Percentiles rank a stretch among this genome's conserved stretches.
phyloP scores from a whole-genome alignment of 2,329 filamentous ascomycete genomes.

The Sporothrix humicola region DNA sequence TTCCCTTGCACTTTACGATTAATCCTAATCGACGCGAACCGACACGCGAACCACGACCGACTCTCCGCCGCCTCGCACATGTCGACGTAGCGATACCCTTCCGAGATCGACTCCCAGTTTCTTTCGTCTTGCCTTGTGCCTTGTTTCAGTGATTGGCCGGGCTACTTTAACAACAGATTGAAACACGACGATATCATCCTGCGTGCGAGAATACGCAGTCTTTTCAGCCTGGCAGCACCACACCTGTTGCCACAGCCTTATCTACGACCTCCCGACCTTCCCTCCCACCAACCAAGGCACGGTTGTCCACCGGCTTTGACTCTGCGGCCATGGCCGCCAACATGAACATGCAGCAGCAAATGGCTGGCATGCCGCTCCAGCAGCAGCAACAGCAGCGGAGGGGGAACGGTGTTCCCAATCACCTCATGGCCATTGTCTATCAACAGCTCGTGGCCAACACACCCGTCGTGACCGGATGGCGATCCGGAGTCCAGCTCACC shows the following conservation, averaged over 20 bases:
- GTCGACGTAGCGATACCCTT: neutral
- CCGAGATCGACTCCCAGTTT: neutral
- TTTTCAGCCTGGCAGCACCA: neutral
- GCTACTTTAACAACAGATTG: too few species aligned
- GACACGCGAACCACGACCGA: neutral
- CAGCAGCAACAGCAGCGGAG: conserved; percentile 48
- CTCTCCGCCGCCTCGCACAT: conserved; percentile 17
- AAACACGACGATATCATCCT: too few species aligned
- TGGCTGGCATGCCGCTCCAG: conserved; percentile 52
- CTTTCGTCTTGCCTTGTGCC: neutral
- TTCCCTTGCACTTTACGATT: too few species aligned
- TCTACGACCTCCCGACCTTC: neutral
- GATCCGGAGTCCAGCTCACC: conserved; percentile 46
- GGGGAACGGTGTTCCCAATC: conserved; percentile 47
- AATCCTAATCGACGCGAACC: neutral
- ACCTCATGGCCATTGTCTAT: conserved; percentile 44
- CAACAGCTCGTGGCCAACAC: conserved; percentile 42
- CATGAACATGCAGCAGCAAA: conserved; percentile 55
- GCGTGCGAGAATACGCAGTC: neutral
- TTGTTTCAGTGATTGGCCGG: neutral
- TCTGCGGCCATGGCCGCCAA: conserved; percentile 64
- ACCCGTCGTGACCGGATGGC: conserved; percentile 49
- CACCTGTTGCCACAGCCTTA: neutral
- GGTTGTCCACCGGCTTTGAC: neutral
- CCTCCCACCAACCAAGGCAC: neutral